A percentile compares a stretch with the other conserved stretches of the same genome.
These are phyloP conservation scores for Colletotrichum destructivum DNA, from an alignment of 2,329 filamentous ascomycete genomes.

Conservation along the genomic window DNA sequence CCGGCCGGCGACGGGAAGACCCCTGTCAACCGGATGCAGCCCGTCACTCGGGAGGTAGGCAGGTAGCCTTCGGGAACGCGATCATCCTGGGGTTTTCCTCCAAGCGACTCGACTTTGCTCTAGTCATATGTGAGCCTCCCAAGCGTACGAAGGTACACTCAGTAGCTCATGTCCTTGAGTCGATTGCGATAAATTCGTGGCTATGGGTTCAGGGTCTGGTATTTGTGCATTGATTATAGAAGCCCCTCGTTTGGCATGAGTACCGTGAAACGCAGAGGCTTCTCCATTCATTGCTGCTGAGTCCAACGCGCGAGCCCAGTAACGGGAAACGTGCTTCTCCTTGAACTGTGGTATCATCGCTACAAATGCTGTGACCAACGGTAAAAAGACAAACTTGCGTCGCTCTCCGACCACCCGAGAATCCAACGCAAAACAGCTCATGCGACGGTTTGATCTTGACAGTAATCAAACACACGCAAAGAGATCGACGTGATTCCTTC, in stretches of 20 bases:
- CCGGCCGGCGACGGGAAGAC: constrained; percentile 31
- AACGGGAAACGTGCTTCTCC: constrained; percentile 20
- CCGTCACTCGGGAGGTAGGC: neutral
- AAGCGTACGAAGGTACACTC: too few relatives aligned
- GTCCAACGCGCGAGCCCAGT: constrained; percentile 7
- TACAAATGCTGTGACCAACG: constrained; percentile 42
- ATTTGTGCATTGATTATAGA: constrained; percentile 15
- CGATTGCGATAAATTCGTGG: constrained; percentile 3
- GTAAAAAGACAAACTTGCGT: constrained; percentile 28
- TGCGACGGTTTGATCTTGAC: constrained; percentile 7
- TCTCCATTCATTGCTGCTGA: constrained; percentile 9
- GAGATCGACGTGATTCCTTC: neutral
- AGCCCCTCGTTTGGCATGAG: constrained; percentile 6
- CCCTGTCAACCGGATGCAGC: constrained; percentile 37
- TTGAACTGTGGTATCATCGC: constrained; percentile 42
- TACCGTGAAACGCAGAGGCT: constrained; percentile 3
- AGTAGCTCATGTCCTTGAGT: neutral
- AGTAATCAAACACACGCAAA: neutral
- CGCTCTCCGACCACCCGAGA: constrained; percentile 12
- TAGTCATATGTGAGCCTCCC: neutral
- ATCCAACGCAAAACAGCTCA: constrained; percentile 28
- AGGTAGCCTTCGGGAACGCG: neutral
- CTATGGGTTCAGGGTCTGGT: constrained; percentile 18
- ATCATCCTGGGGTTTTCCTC: neutral
- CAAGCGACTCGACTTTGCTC: neutral